Conservation (phyloP, 306 rosid species). For the Senna tora region DNA sequence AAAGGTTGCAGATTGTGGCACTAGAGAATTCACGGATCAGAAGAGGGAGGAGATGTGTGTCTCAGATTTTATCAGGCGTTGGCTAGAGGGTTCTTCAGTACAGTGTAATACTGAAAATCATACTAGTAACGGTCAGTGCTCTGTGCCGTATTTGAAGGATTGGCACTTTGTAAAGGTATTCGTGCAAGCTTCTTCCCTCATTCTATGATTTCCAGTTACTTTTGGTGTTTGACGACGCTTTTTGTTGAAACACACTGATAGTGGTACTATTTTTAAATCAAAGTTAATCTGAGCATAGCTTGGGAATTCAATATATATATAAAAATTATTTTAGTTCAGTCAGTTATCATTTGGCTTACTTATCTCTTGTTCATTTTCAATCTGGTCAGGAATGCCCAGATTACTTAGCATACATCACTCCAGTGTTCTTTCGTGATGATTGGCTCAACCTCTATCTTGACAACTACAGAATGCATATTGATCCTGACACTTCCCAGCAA, state of each 20-base stretch:
- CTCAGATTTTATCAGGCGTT: conserved; percentile 60
- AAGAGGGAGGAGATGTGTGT: conserved; percentile 76
- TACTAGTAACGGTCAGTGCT: conserved; percentile 30
- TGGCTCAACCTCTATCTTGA: conserved; percentile 96
- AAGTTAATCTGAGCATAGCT: neutral
- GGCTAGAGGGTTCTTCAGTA: conserved; percentile 49
- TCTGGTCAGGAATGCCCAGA: conserved; percentile 80
- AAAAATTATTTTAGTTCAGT: conserved; percentile 27
- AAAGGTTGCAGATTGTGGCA: conserved; percentile 87
- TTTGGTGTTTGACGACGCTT: conserved; percentile 6
- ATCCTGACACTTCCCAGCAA: conserved; percentile 56
- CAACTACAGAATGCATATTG: conserved; percentile 65
- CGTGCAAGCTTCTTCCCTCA: neutral
- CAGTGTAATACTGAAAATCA: conserved; percentile 37
- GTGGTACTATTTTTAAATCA: conserved; percentile 9
- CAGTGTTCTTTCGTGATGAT: conserved; percentile 78
- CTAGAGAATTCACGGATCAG: conserved; percentile 87
- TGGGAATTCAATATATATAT: neutral
- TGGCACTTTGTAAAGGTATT: conserved; percentile 97
- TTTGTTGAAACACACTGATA: conserved; percentile 9
- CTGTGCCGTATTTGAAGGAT: conserved; percentile 83
- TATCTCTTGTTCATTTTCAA: conserved; percentile 35
- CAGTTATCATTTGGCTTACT: conserved; percentile 29
- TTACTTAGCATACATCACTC: conserved; percentile 78
- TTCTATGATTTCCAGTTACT: conserved; percentile 4